Conservation (phyloP, 78 protist genomes). For the Dictyostelium firmibasis region DNA sequence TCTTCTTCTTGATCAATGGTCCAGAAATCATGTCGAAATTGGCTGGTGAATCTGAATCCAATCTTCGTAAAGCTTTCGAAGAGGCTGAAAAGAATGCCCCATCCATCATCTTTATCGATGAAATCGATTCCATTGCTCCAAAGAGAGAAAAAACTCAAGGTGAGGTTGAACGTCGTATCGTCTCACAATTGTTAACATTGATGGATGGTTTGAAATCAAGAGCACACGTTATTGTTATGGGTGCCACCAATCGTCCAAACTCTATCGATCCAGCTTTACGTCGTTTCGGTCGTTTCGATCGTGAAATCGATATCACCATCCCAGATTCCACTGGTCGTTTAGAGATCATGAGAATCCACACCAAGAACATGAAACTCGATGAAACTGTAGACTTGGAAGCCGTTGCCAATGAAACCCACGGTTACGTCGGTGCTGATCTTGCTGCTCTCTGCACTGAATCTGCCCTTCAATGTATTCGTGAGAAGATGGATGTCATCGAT, state of each 20-base stretch:
- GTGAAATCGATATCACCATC: conserved; percentile 99
- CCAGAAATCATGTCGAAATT: conserved; percentile 99
- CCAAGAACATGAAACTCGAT: conserved; percentile 99
- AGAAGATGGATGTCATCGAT: conserved; percentile 99
- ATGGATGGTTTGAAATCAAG: conserved; percentile 99
- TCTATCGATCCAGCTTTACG: conserved; percentile 99
- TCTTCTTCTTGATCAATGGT: conserved; percentile 99
- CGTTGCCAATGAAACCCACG: conserved; percentile 98
- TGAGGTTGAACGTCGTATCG: conserved; percentile 99
- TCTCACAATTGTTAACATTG: conserved; percentile 99
- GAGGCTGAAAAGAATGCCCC: conserved; percentile 99
- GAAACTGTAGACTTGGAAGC: conserved; percentile 99
- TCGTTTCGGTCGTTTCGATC: conserved; percentile 99
- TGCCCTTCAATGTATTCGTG: conserved; percentile 99
- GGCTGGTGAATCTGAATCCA: conserved; percentile 99
- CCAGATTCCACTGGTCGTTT: conserved; percentile 99
- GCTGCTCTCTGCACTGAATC: conserved; percentile 99
- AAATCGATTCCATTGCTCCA: conserved; percentile 99
- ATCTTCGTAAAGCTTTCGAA: conserved; percentile 99
- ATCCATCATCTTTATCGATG: conserved; percentile 99
- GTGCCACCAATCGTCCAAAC: conserved; percentile 99
- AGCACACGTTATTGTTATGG: conserved; percentile 99
- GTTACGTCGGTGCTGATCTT: conserved; percentile 99
- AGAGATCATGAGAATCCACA: conserved; percentile 99
- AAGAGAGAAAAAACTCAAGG: conserved; percentile 99